Evolutionary conservation across 805 yeast species (phyloP), one percentile per base, ranked within the genome.

Genomic region (Ogataea chonburiensis): DNA sequence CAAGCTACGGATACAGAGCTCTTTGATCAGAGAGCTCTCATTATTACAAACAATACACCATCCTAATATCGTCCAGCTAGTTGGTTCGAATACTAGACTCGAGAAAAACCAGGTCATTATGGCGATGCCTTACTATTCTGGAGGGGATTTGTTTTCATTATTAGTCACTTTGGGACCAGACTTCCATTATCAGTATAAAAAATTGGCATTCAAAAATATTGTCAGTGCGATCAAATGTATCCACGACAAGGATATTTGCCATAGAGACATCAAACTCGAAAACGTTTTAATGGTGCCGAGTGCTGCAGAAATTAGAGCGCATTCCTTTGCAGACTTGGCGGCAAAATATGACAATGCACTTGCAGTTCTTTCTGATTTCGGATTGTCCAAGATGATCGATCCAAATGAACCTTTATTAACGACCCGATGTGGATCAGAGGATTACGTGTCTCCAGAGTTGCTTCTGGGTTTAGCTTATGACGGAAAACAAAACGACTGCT

Each of bases 391-490:
- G 49, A 66, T 70, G 32, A 71, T 91, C 16, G 77, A 73, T 32
- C 73, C 77, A 1, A 70, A 66, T 1, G 67, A 75, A 46, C 84
- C 87, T 17, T 50, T 81, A 39, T 68, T 94, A 17, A 73, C 85
- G 3, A 91, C 98, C 1, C 64, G 98, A 43, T 93, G 98, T 60
- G 98, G 99, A 0, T 86, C 96, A 1, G 96, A 86, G 45, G 98
- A 93, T 57, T 93, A 93, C 52, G 95, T 93, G 5, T 82, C 96
- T 0, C 99, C 98, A 0, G 99, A 93, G 55, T 63, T 93, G 16
- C 65, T 93, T 24, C 76, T 93, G 77, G 98, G 98, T 1, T 69
- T 86, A 38, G 82, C 87, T 5, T 93, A 93, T 55, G 91, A 91
- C 52, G 99, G 99, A 9, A 73, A 84, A 34, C 78, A 86, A 46